phyloP scores from a whole-genome alignment of 2,329 filamentous ascomycete species.

The Zymoseptoria pseudotritici region DNA sequence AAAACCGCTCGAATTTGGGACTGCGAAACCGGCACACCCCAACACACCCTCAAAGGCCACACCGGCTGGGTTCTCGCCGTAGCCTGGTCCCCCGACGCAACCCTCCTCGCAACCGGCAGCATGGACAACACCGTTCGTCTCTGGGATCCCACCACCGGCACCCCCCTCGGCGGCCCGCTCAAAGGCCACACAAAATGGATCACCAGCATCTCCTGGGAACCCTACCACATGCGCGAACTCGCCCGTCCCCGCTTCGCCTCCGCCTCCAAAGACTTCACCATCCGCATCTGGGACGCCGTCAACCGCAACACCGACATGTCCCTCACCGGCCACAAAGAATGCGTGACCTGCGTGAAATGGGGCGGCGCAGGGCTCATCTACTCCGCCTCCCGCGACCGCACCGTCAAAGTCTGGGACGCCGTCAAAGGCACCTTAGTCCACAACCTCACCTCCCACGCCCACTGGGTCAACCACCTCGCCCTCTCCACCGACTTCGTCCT shows the following conservation, averaged over 20 bases:
- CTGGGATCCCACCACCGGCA: constrained; percentile 80
- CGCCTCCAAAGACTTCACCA: constrained; percentile 81
- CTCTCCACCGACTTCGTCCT: constrained; percentile 88
- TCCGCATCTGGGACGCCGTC: constrained; percentile 79
- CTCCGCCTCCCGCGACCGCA: constrained; percentile 83
- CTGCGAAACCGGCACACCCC: constrained; percentile 83
- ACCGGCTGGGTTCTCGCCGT: constrained; percentile 85
- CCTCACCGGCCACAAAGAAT: constrained; percentile 79
- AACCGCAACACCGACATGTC: constrained; percentile 72
- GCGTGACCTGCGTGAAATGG: constrained; percentile 88
- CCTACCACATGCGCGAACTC: constrained; percentile 71
- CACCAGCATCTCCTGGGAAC: constrained; percentile 83
- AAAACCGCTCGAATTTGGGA: constrained; percentile 91
- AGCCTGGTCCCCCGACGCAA: constrained; percentile 77
- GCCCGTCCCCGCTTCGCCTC: constrained; percentile 76
- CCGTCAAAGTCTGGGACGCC: constrained; percentile 82
- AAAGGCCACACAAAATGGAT: constrained; percentile 88
- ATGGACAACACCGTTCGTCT: constrained; percentile 89
- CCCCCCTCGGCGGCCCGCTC: constrained; percentile 61
- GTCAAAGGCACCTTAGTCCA: constrained; percentile 71
- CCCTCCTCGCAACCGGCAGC: constrained; percentile 75
- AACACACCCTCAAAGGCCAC: constrained; percentile 79
- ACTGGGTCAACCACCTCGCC: constrained; percentile 93
- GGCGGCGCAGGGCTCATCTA: constrained; percentile 82
- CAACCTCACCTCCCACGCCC: constrained; percentile 73